phyloP scores from a whole-genome alignment of 331 rosid species.

The Saraca asoca region DNA sequence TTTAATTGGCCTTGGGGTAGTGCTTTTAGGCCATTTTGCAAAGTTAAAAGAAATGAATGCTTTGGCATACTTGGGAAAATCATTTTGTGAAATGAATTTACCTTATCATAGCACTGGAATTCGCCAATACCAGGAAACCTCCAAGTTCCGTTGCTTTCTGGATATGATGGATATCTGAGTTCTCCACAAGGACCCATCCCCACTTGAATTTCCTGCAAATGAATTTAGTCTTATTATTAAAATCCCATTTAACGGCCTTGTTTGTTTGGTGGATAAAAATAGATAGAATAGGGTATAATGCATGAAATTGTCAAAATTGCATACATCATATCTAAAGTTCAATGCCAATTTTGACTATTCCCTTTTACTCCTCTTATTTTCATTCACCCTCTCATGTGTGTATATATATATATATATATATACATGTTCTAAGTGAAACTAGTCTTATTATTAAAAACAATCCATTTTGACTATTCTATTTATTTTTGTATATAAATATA shows the following conservation, averaged over 20 bases:
- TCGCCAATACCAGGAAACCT: conserved; percentile 96
- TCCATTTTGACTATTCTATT: too few relatives aligned
- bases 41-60: background rate
- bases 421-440: too few relatives aligned
- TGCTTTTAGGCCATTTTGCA: background rate
- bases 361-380: too few relatives aligned
- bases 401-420: too few relatives aligned
- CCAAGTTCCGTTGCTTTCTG: conserved; percentile 92
- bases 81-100: conserved; percentile 23
- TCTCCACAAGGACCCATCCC: conserved; percentile 99
- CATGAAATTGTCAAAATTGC: background rate
- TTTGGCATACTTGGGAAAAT: too few relatives aligned
- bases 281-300: background rate
- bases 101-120: conserved; percentile 97
- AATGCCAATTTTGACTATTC: background rate
- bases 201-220: conserved; percentile 88
- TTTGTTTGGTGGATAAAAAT: background rate
- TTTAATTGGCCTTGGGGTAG: too few relatives aligned
- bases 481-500: too few relatives aligned
- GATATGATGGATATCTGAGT: conserved; percentile 95
- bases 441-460: too few relatives aligned
- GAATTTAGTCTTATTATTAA: conserved; percentile 27
- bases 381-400: too few relatives aligned
- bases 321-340: background rate
- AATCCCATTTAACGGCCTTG: conserved; percentile 12